A percentile compares a stretch with the other conserved stretches of the same genome.
These are phyloP conservation scores for Vitis hybrid DNA, from an alignment of 177 flowering plant genomes.

Conservation along the genomic window DNA sequence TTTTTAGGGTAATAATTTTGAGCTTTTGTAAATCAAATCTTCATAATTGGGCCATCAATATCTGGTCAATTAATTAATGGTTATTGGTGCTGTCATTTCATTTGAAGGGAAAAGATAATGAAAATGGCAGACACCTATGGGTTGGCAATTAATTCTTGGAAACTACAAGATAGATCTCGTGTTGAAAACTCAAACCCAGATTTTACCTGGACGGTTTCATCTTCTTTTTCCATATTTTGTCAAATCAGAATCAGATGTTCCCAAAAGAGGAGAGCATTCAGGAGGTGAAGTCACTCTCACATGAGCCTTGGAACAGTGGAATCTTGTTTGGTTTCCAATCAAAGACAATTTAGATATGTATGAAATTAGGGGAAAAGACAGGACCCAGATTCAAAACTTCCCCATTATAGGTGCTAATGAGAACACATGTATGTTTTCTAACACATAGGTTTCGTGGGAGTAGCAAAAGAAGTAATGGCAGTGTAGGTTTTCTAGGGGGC, in stretches of 20 bases:
- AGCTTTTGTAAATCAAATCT: too few species aligned
- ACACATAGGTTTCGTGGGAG: too few species aligned
- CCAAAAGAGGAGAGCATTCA: constrained; percentile 11
- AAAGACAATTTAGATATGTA: too few species aligned
- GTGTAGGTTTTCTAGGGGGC: background rate
- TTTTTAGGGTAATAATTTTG: too few species aligned
- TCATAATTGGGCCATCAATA: too few species aligned
- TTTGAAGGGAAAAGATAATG: constrained; percentile 8
- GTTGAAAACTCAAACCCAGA: too few species aligned
- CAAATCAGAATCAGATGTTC: constrained; percentile 25
- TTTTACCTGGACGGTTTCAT: background rate
- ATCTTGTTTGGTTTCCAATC: constrained; percentile 12
- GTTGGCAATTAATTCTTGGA: too few species aligned
- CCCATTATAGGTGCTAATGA: background rate
- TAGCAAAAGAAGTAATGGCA: too few species aligned
- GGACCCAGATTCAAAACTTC: background rate
- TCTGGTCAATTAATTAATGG: too few species aligned
- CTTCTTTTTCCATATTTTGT: constrained; percentile 11
- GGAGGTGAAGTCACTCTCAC: too few species aligned
- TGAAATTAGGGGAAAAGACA: constrained; percentile 6
- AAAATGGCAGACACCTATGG: constrained; percentile 19
- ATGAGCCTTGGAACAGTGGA: constrained; percentile 18
- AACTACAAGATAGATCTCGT: too few species aligned
- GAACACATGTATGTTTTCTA: background rate
- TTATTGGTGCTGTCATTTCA: constrained; percentile 22